Conservation (phyloP, 106 monocot species). For the Dendrobium huoshanense region DNA sequence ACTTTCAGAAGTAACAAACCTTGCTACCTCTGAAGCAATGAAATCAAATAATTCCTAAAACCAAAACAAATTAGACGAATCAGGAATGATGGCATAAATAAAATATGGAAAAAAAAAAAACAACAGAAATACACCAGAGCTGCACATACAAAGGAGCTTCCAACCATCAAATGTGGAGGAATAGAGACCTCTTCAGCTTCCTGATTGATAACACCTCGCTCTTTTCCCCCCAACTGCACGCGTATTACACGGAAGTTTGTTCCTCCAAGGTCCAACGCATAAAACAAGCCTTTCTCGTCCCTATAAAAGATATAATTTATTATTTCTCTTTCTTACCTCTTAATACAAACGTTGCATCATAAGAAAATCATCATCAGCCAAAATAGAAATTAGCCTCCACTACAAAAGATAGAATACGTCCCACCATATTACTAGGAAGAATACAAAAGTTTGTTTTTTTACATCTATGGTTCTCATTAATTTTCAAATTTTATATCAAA, state of each 20-base stretch:
- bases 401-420: background rate
- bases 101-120: slow-evolving; percentile 5
- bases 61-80: slow-evolving; percentile 4
- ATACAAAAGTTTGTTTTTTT: background rate
- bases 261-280: slow-evolving; percentile 93
- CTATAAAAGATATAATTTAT: slow-evolving; percentile 21
- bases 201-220: slow-evolving; percentile 52
- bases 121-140: background rate
- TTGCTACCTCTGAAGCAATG: slow-evolving; percentile 67
- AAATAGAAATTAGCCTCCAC: background rate
- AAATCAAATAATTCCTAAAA: slow-evolving; percentile 95
- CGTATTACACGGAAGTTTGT: slow-evolving; percentile 86
- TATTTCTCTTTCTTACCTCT: background rate
- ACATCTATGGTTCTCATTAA: background rate
- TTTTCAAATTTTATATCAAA: background rate
- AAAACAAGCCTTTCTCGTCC: slow-evolving; percentile 77
- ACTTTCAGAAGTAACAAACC: slow-evolving; percentile 71
- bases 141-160: slow-evolving; percentile 46
- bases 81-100: background rate
- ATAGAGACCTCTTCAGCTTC: slow-evolving; percentile 68
- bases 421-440: background rate
- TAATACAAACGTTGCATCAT: background rate
- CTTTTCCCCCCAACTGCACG: slow-evolving; percentile 71
- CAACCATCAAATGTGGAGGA: slow-evolving; percentile 79
- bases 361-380: background rate